Evolutionary conservation across 75 land plant species (phyloP).

Genomic region (Isoetes taiwanensis): DNA sequence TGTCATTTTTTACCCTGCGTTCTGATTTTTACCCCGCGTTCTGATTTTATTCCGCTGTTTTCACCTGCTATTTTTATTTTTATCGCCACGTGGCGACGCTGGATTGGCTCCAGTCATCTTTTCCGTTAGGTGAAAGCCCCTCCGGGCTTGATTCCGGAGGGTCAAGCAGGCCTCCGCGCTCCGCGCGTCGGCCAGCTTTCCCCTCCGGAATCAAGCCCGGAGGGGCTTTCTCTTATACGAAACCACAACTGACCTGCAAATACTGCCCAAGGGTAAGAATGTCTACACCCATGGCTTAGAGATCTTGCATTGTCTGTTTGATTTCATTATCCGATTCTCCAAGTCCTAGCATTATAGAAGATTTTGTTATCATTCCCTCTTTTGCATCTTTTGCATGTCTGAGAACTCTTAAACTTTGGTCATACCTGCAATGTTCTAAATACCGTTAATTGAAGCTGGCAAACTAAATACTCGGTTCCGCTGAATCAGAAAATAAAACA

Average conservation of each 20-base stretch:
- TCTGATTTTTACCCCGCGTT: too few species aligned
- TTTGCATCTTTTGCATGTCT: conserved; percentile 75
- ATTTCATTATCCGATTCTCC: conserved; percentile 83
- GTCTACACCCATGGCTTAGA: conserved; percentile 56
- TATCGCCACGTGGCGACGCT: too few species aligned
- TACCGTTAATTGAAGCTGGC: background rate
- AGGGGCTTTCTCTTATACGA: too few species aligned
- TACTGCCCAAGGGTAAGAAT: conserved; percentile 73
- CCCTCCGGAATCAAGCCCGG: too few species aligned
- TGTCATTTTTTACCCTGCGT: too few species aligned
- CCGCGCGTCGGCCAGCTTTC: too few species aligned
- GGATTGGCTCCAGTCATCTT: too few species aligned
- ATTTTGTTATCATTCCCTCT: conserved; percentile 47
- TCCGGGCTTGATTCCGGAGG: too few species aligned
- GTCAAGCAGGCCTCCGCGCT: too few species aligned
- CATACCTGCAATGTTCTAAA: conserved; percentile 45
- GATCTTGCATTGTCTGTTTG: conserved; percentile 62
- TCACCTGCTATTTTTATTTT: too few species aligned
- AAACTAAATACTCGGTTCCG: background rate
- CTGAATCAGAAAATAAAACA: background rate
- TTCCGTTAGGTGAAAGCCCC: too few species aligned
- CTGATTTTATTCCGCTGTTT: too few species aligned
- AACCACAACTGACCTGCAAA: conserved; percentile 62
- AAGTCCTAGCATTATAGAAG: conserved; percentile 89
- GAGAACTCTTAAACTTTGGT: conserved; percentile 76